Evolutionary conservation across 2,329 filamentous ascomycete genomes (phyloP), one percentile per base, ranked within the genome.

Genomic region (Aschersonia sp.): DNA sequence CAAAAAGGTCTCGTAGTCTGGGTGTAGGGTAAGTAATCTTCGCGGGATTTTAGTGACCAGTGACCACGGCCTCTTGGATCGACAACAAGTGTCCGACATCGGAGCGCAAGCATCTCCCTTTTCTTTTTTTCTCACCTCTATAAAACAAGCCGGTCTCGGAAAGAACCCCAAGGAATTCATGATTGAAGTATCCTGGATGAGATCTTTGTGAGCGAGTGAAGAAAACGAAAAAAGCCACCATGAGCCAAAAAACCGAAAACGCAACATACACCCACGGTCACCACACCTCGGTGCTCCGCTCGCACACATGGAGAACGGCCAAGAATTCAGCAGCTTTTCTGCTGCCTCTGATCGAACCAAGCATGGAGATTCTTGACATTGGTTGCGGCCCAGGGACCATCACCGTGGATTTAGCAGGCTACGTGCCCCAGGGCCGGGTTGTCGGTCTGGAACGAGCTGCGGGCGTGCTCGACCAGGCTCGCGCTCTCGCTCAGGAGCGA

Each of bases 301-400:
- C 59, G 9, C 68, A 71, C 54, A 57, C 57, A 12, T 57, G 55
- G 48, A 68, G 70, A 49, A 71, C 68, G 2, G 66, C 61, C 31
- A 57, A 65, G n/a, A 60, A 61, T n/a, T 66, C 65, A 43, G 69
- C 68, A 2, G 60, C 58, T 48, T 68, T 67, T 51, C 56, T 73
- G 3, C 51, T 71, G 2, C 65, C 66, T 1, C 54, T 69, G 52
- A 58, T 73, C 51, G 59, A 63, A 40, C 54, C 59, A 0, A 55
- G 57, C 5, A 61, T 67, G 59, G 54, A 51, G 28, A 60, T 74
- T 44, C 65, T 74, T 47, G 70, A 74, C 51, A 60, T 72, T 32
- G 71, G 71, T 47, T 72, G 70, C 55, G 71, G 71, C 0, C 68
- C 71, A 0, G 71, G 70, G 4, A 70, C 66, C 44, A 73, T 74